Conservation (phyloP, 1,284 basidiomycete genomes). For the Agroathelia rolfsii region DNA sequence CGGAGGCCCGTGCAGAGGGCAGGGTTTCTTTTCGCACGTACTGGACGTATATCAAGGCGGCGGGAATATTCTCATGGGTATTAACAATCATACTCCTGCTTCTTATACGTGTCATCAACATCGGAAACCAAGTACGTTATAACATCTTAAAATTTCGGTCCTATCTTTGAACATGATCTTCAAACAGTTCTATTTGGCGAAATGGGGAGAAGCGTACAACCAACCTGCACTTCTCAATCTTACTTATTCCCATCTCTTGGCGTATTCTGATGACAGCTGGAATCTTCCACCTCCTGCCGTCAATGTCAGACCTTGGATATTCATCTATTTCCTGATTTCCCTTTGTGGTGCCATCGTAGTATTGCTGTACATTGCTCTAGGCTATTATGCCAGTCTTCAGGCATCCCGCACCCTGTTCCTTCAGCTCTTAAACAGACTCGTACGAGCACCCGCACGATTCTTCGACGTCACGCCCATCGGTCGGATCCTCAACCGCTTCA, state of each 20-base stretch:
- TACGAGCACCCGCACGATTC: constrained; percentile 53
- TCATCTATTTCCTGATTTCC: constrained; percentile 56
- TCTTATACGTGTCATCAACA: constrained; percentile 43
- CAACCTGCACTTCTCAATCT: constrained; percentile 22
- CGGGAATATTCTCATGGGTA: constrained; percentile 47
- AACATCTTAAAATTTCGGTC: constrained; percentile 3
- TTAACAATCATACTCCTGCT: constrained; percentile 45
- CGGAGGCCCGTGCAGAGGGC: constrained; percentile 56
- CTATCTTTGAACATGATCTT: background rate
- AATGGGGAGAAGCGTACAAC: constrained; percentile 56
- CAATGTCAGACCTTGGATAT: constrained; percentile 54
- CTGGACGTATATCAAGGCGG: constrained; percentile 49
- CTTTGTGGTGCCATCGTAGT: constrained; percentile 43
- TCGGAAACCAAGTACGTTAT: constrained; percentile 42
- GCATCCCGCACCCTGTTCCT: constrained; percentile 52
- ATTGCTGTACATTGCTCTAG: constrained; percentile 46
- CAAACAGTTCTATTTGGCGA: constrained; percentile 47
- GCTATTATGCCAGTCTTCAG: constrained; percentile 57
- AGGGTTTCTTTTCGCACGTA: constrained; percentile 51
- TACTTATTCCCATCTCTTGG: constrained; percentile 19
- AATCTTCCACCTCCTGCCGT: constrained; percentile 44
- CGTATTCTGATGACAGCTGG: constrained; percentile 33
- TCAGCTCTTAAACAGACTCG: constrained; percentile 41
- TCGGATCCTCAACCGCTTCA: constrained; percentile 72
- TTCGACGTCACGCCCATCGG: constrained; percentile 65